Conservation (phyloP, 352 stramenopile species). For the Pythium apleroticum region DNA sequence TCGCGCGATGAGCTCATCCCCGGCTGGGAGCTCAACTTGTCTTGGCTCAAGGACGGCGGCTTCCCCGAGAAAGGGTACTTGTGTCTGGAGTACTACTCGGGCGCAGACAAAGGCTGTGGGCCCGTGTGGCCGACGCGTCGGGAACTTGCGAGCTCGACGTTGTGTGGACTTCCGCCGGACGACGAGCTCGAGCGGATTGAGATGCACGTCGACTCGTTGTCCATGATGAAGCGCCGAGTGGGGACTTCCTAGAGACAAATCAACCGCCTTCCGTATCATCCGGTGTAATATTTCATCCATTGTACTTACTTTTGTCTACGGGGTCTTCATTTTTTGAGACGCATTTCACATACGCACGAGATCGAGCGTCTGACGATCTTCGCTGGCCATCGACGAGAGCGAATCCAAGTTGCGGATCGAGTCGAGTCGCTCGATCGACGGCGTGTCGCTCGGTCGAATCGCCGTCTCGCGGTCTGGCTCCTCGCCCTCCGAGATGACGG, state of each 20-base stretch:
- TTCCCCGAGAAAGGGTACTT: constrained; percentile 79
- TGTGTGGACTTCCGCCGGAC: constrained; percentile 42
- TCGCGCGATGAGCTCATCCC: constrained; percentile 75
- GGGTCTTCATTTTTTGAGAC: not conserved
- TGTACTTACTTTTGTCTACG: not conserved
- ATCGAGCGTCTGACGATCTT: constrained; percentile 31
- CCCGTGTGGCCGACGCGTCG: constrained; percentile 66
- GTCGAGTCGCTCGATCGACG: constrained; percentile 13
- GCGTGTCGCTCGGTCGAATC: not conserved
- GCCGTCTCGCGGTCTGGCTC: constrained; percentile 7
- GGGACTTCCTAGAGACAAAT: not conserved
- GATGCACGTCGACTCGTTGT: constrained; percentile 57
- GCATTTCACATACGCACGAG: constrained; percentile 39
- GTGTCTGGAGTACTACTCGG: constrained; percentile 77
- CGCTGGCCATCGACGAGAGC: constrained; percentile 36
- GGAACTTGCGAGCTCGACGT: constrained; percentile 50
- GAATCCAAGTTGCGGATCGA: constrained; percentile 45
- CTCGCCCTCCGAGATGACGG: constrained; percentile 26
- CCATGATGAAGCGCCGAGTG: constrained; percentile 34
- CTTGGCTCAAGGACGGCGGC: constrained; percentile 76
- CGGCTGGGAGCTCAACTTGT: constrained; percentile 79
- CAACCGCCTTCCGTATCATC: no score
- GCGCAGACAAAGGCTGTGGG: constrained; percentile 66
- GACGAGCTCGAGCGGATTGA: constrained; percentile 47
- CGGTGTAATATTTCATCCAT: not conserved